Percentiles rank a stretch among this genome's conserved stretches.
Conservation (phyloP, 495 filamentous ascomycete species). For the Astrocystis sublimbata region DNA sequence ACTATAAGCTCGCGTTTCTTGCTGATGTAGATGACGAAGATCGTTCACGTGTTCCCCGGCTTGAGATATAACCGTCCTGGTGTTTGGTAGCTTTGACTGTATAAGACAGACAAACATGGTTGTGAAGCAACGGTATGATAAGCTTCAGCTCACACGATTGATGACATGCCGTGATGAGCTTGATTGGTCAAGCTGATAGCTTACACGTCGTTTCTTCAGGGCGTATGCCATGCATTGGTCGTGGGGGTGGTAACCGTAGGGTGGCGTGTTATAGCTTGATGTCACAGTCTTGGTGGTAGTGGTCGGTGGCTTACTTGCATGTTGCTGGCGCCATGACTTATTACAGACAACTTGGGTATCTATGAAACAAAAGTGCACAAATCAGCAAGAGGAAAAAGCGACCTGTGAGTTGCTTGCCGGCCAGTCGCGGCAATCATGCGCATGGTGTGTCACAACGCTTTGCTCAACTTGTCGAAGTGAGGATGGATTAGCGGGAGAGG, state of each 20-base stretch:
- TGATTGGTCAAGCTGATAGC: not conserved
- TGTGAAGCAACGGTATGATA: not conserved
- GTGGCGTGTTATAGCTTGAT: not conserved
- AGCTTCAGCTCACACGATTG: not conserved
- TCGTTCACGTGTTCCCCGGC: too few species aligned
- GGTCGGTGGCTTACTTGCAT: not conserved
- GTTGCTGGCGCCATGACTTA: conserved; percentile 1
- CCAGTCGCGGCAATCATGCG: not conserved
- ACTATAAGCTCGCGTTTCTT: not conserved
- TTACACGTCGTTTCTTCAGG: not conserved
- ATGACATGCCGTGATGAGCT: not conserved
- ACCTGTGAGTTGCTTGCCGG: not conserved
- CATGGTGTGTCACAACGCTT: not conserved
- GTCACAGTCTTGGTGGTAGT: not conserved
- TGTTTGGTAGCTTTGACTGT: too few species aligned
- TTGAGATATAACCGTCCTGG: too few species aligned
- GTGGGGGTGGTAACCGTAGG: not conserved
- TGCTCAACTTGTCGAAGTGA: not conserved
- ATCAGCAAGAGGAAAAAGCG: not conserved
- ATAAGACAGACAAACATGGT: not conserved
- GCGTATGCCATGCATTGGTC: too few species aligned
- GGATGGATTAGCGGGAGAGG: not conserved
- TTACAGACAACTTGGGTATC: not conserved
- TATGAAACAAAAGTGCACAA: not conserved
- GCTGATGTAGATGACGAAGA: not conserved